A percentile compares a stretch with the other conserved stretches of the same genome.
Evolutionary conservation across 495 filamentous ascomycete genomes (phyloP).

Genomic region (Hypoxylon cercidicola): DNA sequence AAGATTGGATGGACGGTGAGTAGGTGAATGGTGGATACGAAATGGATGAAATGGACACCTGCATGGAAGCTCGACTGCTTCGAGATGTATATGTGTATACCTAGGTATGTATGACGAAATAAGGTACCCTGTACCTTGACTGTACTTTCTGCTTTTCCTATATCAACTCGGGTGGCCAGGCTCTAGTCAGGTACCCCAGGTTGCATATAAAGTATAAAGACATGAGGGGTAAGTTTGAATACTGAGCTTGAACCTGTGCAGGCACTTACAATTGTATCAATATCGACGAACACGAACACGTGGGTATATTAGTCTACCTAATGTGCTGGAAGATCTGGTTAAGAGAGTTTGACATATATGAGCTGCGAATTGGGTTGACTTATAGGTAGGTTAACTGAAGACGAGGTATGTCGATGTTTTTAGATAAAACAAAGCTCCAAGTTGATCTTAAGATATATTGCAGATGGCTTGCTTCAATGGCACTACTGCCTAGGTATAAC

Average conservation of each 20-base stretch:
- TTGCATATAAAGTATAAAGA: slow-evolving; percentile 3
- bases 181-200: too few species aligned
- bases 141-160: background rate
- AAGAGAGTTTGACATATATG: too few species aligned
- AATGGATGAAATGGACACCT: background rate
- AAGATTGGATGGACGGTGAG: slow-evolving; percentile 7
- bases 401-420: too few species aligned
- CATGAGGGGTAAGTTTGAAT: slow-evolving; percentile 15
- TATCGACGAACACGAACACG: background rate
- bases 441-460: too few species aligned
- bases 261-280: slow-evolving; percentile 9
- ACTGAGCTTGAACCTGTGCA: background rate
- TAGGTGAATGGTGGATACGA: slow-evolving; percentile 11
- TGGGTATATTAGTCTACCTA: too few species aligned
- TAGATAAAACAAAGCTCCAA: too few species aligned
- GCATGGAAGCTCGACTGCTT: too few species aligned
- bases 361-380: too few species aligned
- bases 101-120: slow-evolving; percentile 24
- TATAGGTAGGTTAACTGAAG: too few species aligned
- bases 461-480: background rate
- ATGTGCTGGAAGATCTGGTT: too few species aligned
- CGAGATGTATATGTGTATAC: too few species aligned
- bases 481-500: background rate
- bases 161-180: background rate
- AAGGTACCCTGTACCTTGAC: slow-evolving; percentile 6